Conservation (phyloP, 345 rosid species). For the Eucalyptus curtisii region DNA sequence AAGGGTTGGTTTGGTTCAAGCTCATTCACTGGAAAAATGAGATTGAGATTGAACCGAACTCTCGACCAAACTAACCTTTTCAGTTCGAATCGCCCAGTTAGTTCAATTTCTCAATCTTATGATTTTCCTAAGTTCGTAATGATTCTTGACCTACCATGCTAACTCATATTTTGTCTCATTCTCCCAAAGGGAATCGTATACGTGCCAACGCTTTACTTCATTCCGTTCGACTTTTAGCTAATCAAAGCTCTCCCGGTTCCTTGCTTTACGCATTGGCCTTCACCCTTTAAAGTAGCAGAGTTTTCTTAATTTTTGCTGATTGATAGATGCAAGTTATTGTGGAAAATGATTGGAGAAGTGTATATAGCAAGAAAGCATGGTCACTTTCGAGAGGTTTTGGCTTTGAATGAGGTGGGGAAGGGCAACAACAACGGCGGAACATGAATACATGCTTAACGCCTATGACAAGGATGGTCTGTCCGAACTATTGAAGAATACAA, state of each 20-base stretch:
- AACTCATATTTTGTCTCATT: neutral
- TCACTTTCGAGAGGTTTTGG: neutral
- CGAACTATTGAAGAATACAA: neutral
- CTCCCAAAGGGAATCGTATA: neutral
- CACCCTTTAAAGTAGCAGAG: neutral
- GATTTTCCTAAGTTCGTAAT: neutral
- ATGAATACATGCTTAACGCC: neutral
- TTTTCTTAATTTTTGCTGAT: neutral
- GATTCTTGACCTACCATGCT: neutral
- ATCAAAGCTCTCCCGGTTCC: neutral
- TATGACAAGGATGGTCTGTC: neutral
- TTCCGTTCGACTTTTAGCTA: neutral
- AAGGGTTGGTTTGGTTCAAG: neutral
- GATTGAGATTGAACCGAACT: neutral
- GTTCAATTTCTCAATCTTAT: neutral
- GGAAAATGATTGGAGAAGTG: neutral
- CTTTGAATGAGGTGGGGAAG: neutral
- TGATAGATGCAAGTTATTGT: neutral
- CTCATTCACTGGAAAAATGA: neutral
- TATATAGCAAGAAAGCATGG: neutral
- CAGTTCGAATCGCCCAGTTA: neutral
- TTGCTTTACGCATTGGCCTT: neutral
- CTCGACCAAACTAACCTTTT: neutral
- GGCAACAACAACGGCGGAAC: neutral
- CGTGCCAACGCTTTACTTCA: neutral